These are phyloP conservation scores for Tephrocybe sp. DNA, from an alignment of 768 basidiomycete genomes.

Conservation along the genomic window DNA sequence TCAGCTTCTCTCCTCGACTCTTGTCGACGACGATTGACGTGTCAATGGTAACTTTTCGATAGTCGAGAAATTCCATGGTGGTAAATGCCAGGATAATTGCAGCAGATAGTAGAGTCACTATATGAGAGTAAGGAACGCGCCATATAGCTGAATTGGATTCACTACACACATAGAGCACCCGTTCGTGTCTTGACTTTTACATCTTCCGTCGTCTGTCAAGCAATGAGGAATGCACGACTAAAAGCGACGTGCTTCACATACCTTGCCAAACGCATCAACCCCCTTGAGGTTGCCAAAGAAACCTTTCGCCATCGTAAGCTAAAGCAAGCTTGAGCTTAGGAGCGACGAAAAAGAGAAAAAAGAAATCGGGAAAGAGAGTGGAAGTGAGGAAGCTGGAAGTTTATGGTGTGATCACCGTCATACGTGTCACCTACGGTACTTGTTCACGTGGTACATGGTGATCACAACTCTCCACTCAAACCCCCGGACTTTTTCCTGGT, in stretches of 20 bases:
- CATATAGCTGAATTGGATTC: not conserved
- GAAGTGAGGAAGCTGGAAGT: conserved; percentile 12
- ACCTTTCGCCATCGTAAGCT: conserved; percentile 69
- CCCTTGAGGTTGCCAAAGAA: conserved; percentile 78
- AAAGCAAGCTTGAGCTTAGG: conserved; percentile 30
- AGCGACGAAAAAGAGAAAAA: conserved; percentile 19
- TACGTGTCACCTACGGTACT: conserved; percentile 30
- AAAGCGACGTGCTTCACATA: conserved; percentile 32
- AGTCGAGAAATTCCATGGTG: conserved; percentile 94
- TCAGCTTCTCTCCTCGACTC: conserved; percentile 91
- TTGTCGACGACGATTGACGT: conserved; percentile 94
- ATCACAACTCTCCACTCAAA: not conserved
- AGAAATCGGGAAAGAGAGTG: conserved; percentile 21
- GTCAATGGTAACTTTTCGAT: conserved; percentile 80
- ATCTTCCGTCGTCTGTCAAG: conserved; percentile 89
- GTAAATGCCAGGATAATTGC: conserved; percentile 92
- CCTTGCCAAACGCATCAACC: conserved; percentile 99
- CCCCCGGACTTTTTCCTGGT: conserved; percentile 26
- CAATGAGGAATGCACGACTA: conserved; percentile 2
- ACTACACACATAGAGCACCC: conserved; percentile 76
- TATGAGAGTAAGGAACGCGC: conserved; percentile 5
- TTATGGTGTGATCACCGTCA: conserved; percentile 21
- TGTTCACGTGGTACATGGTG: conserved; percentile 21
- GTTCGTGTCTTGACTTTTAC: conserved; percentile 98
- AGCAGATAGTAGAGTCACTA: conserved; percentile 90